Conservation (phyloP, 2,329 filamentous ascomycete species). For the Erysiphe pulchra region DNA sequence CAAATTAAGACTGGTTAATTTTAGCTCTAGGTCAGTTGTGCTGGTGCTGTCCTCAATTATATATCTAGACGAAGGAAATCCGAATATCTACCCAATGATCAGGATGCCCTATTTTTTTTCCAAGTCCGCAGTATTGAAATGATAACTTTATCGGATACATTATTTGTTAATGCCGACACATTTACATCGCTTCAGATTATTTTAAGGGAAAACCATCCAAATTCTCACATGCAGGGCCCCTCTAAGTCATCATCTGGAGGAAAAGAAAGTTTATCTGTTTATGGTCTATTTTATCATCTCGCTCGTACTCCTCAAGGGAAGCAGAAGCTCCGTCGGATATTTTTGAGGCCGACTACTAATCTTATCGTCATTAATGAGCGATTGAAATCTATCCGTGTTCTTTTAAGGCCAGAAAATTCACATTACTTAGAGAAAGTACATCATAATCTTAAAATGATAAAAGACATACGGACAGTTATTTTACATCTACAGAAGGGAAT, state of each 20-base stretch:
- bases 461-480: slow-evolving; percentile 46
- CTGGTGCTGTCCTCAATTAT: slow-evolving; percentile 63
- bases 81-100: slow-evolving; percentile 34
- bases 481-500: slow-evolving; percentile 53
- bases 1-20: slow-evolving; percentile 1
- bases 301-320: slow-evolving; percentile 61
- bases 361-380: slow-evolving; percentile 42
- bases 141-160: slow-evolving; percentile 39
- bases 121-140: slow-evolving; percentile 40
- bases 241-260: slow-evolving; percentile 31
- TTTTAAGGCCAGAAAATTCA: slow-evolving; percentile 43
- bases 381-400: slow-evolving; percentile 38
- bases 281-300: slow-evolving; percentile 53
- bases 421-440: slow-evolving; percentile 27
- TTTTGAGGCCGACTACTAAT: slow-evolving; percentile 54
- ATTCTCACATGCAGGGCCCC: slow-evolving; percentile 49
- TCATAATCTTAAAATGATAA: slow-evolving; percentile 40
- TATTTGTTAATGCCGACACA: slow-evolving; percentile 65
- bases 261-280: slow-evolving; percentile 66
- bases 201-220: slow-evolving; percentile 59
- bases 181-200: slow-evolving; percentile 66
- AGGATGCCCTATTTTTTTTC: slow-evolving; percentile 26
- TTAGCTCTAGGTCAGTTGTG: slow-evolving; percentile 37
- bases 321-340: slow-evolving; percentile 45
- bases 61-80: slow-evolving; percentile 41